A percentile compares a stretch with the other conserved stretches of the same genome.
Conservation (phyloP, 1,139 yeast genomes). For the Trichomonascaceae sp. region DNA sequence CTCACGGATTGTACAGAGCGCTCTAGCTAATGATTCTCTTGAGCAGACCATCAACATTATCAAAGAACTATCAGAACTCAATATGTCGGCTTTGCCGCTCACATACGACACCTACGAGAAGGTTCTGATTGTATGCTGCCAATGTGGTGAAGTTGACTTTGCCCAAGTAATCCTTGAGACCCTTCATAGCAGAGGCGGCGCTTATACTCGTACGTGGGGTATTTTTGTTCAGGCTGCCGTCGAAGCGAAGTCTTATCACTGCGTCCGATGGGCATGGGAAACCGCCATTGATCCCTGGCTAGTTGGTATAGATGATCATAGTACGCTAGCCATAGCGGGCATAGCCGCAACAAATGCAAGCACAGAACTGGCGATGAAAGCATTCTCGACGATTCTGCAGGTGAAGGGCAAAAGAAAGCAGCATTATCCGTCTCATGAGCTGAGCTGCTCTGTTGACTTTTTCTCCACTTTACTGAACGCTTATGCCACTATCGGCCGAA, state of each 20-base stretch:
- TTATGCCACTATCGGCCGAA: no score
- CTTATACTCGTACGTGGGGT: conserved; percentile 25
- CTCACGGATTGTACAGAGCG: conserved; percentile 12
- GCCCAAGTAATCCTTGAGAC: conserved; percentile 17
- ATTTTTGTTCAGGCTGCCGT: conserved; percentile 18
- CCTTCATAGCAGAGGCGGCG: conserved; percentile 11
- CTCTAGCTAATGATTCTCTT: conserved; percentile 12
- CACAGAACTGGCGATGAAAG: not conserved
- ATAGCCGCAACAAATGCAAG: conserved; percentile 5
- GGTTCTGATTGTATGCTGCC: conserved; percentile 17
- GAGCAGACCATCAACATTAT: conserved; percentile 16
- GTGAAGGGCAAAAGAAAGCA: no score
- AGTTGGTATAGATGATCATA: conserved; percentile 20
- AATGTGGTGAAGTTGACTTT: conserved; percentile 19
- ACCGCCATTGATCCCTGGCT: conserved; percentile 21
- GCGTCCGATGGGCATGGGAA: conserved; percentile 19
- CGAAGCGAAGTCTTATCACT: conserved; percentile 13
- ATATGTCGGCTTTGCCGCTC: conserved; percentile 9
- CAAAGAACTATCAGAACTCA: conserved; percentile 13
- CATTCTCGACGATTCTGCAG: no score
- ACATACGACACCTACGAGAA: conserved; percentile 16
- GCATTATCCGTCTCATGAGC: no score
- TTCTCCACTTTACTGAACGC: not conserved
- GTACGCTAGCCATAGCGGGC: conserved; percentile 19
- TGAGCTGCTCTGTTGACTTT: not conserved